Evolutionary conservation across 1,139 yeast genomes (phyloP).

Genomic region (Geotrichum phurueaensis): DNA sequence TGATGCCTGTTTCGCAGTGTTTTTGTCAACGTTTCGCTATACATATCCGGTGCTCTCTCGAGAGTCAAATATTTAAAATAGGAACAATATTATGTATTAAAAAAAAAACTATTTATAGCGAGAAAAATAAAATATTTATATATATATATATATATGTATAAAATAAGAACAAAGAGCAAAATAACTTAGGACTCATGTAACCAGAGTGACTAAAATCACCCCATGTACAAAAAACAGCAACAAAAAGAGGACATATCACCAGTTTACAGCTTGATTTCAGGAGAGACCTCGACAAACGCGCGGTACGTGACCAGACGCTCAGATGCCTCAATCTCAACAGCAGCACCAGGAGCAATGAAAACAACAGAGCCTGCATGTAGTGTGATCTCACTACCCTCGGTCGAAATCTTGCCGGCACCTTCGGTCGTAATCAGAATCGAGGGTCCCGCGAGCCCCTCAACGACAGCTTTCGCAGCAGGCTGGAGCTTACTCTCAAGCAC

Average conservation of each 20-base stretch:
- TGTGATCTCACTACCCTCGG: constrained; percentile 39
- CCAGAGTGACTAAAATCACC: not conserved
- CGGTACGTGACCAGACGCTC: constrained; percentile 24
- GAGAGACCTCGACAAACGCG: constrained; percentile 23
- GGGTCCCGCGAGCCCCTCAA: constrained; percentile 61
- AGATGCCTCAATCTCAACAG: constrained; percentile 50
- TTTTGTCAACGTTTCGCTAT: no score
- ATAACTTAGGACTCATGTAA: not conserved
- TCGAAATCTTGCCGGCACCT: constrained; percentile 61
- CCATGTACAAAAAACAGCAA: not conserved
- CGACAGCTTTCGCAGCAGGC: constrained; percentile 45
- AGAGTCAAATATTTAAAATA: no score
- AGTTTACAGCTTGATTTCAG: not conserved
- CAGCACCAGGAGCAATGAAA: constrained; percentile 75
- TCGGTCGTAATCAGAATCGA: constrained; percentile 78
- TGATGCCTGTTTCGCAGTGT: no score
- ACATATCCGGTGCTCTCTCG: no score
- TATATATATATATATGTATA: no score
- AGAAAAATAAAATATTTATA: no score
- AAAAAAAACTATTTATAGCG: no score
- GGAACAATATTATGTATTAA: no score
- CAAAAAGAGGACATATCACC: not conserved
- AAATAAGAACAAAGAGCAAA: no score
- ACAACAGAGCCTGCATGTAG: constrained; percentile 66
- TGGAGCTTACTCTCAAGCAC: constrained; percentile 70